Evolutionary conservation across 169 alveolate species (phyloP).

Genomic region (Plasmodium reichenowi): DNA sequence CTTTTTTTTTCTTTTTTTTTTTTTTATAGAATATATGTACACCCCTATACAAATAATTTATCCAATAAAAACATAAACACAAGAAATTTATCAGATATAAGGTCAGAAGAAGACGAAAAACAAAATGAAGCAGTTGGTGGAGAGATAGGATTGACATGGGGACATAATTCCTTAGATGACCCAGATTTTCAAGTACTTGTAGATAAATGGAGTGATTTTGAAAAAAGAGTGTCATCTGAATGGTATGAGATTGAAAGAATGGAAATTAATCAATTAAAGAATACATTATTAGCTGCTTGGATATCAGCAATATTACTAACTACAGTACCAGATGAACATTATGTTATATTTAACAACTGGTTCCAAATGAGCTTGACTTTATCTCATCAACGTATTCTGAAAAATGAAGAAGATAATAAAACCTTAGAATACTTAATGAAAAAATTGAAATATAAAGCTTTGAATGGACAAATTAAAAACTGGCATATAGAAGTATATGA

Average conservation of each 20-base stretch:
- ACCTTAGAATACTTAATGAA: slow-evolving; percentile 1
- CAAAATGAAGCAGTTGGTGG: too few species aligned
- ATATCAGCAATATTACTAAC: slow-evolving; percentile 3
- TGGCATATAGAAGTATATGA: slow-evolving; percentile 21
- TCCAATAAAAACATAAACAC: too few species aligned
- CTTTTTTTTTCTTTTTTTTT: too few species aligned
- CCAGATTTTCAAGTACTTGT: slow-evolving; percentile 4
- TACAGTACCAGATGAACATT: background rate
- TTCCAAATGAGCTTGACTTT: too few species aligned
- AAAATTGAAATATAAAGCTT: slow-evolving; percentile 17
- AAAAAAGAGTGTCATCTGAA: background rate
- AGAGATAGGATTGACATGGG: too few species aligned
- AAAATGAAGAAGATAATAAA: slow-evolving; percentile 11
- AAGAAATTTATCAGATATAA: too few species aligned
- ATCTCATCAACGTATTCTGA: background rate
- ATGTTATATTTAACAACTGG: background rate
- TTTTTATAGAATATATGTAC: too few species aligned
- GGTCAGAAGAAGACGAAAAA: too few species aligned
- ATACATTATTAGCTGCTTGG: slow-evolving; percentile 14
- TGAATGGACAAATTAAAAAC: slow-evolving; percentile 11
- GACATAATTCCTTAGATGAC: background rate
- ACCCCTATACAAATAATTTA: too few species aligned
- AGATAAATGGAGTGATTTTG: slow-evolving; percentile 19
- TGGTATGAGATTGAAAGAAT: slow-evolving; percentile 2
- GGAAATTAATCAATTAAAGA: background rate